phyloP scores from a whole-genome alignment of 176 grass and related monocot genomes.

The Avena insularis region DNA sequence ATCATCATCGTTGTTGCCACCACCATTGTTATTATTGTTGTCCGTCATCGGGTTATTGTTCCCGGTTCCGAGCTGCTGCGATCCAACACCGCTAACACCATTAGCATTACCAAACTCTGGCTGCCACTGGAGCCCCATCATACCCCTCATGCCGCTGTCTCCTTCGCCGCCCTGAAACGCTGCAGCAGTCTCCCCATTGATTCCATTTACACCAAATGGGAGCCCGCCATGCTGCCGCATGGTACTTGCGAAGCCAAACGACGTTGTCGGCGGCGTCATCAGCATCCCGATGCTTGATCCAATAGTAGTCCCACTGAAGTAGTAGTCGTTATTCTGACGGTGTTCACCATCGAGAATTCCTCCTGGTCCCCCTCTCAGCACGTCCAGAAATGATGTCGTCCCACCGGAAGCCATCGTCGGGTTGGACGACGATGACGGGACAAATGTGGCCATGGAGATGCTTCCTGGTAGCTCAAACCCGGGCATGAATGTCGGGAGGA shows the following conservation, averaged over 20 bases:
- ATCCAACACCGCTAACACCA: background rate
- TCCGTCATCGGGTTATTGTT: background rate
- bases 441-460: constrained; percentile 26
- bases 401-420: background rate
- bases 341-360: background rate
- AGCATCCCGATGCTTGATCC: constrained; percentile 20
- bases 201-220: background rate
- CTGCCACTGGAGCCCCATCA: constrained; percentile 27
- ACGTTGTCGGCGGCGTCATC: background rate
- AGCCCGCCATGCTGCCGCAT: constrained; percentile 15
- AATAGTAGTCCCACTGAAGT: background rate
- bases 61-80: background rate
- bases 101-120: background rate
- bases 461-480: constrained; percentile 25
- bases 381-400: constrained; percentile 34
- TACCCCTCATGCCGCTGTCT: background rate
- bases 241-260: background rate
- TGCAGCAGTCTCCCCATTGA: background rate
- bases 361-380: constrained; percentile 31
- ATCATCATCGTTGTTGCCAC: background rate
- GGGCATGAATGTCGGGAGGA: constrained; percentile 10
- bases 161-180: background rate
- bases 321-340: background rate
- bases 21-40: background rate
- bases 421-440: background rate